Percentiles rank a stretch among this genome's conserved stretches.
phyloP scores from a whole-genome alignment of 768 basidiomycete species.

The Russula abietina region DNA sequence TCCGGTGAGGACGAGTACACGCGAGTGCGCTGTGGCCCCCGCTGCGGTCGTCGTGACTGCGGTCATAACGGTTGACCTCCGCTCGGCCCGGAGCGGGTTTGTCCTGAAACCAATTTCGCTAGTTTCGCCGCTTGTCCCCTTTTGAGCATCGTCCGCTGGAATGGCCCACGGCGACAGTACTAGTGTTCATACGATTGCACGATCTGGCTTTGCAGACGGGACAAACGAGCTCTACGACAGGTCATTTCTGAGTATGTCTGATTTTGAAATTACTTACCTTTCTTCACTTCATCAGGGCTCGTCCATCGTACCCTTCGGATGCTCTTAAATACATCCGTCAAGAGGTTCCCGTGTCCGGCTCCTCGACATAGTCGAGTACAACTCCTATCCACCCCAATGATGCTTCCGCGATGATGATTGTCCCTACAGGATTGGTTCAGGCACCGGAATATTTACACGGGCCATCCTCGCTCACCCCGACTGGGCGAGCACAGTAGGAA shows the following conservation, averaged over 20 bases:
- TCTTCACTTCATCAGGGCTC: constrained; percentile 49
- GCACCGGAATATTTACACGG: constrained; percentile 86
- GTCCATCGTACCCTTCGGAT: constrained; percentile 73
- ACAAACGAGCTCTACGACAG: constrained; percentile 81
- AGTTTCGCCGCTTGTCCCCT: too few relatives aligned
- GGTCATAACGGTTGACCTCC: not conserved
- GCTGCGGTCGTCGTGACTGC: not conserved
- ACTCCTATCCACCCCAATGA: not conserved
- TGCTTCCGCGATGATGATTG: not conserved
- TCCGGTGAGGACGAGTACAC: not conserved
- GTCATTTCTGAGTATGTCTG: constrained; percentile 31
- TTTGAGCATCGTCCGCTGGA: not conserved
- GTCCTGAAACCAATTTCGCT: too few relatives aligned
- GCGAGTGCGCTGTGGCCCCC: not conserved
- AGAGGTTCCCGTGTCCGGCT: constrained; percentile 34
- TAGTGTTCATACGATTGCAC: constrained; percentile 66
- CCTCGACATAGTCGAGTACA: constrained; percentile 67
- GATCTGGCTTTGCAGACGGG: constrained; percentile 66
- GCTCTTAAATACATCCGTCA: constrained; percentile 58
- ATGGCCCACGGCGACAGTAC: constrained; percentile 35
- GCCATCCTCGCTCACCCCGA: constrained; percentile 62
- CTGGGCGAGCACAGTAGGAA: constrained; percentile 45
- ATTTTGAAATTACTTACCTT: not conserved
- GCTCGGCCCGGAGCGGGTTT: too few relatives aligned
- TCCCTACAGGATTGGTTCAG: constrained; percentile 60